Base-by-base conservation (phyloP, 1,139 yeast species). In the Hansenula lynferdii region DNA sequence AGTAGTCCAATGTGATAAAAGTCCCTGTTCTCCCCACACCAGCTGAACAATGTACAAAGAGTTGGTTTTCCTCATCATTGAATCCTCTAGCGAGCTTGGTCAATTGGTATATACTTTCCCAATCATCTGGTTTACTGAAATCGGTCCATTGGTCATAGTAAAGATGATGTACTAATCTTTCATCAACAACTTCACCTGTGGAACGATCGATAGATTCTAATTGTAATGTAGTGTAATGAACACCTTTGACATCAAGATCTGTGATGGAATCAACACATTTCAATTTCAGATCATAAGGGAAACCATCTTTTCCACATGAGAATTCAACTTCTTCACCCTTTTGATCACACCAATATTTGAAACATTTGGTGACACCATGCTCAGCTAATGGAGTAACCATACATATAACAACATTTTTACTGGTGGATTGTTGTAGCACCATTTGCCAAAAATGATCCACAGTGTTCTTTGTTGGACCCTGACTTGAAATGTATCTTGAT, bases 341-440 rank as follows among this genome's bases (percentile, higher is more conserved):
- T 3, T 29, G 39, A 19, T 55, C 56, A 3, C 83, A 85, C 97
- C 97, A 90, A 58, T 90, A 90, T 41, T 70, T 69, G 44, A 62
- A 70, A 56, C 97, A 89, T 58, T 90, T 89, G 38, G 69, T 75
- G 4, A 71, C 67, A 2, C 65, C 64, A 20, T 67, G 63, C 54
- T 87, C 96, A 14, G 60, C 60, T 36, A 89, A 60, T 0, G 95
- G 94, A 0, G 98, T 90, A 34, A 92, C 78, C 97, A 90, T 92
- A 11, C 86, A 81, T 9, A 92, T 68, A 1, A 82, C 75, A 2
- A 85, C 70, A 14, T 69, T 61, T 14, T 64, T 54, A 28, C 65
- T 64, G 4, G 65, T 60, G 17, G 51, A 59, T 45, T 74, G 70
- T 36, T 70, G 65, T 47, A 69, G 75, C 28, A 85, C 77, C 96